A percentile compares a stretch with the other conserved stretches of the same genome.
These are phyloP conservation scores for Mortierella sp. DNA, from an alignment of 371 early-diverging fungal species.

Conservation along the genomic window DNA sequence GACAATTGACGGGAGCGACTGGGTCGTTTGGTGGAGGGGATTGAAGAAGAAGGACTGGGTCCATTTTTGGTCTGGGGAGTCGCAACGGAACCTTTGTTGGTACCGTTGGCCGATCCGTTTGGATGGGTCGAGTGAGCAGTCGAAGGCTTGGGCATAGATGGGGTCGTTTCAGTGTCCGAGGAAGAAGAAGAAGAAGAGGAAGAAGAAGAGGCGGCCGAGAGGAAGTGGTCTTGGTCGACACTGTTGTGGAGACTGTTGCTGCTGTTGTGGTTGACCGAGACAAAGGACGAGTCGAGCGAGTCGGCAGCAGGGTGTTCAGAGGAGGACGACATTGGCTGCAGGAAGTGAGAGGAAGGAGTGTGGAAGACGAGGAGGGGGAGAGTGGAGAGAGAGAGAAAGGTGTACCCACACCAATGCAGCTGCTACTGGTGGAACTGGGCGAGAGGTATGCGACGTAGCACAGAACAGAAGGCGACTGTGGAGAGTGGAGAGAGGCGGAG, in stretches of 20 bases:
- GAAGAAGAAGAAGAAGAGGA: slow-evolving; percentile 26
- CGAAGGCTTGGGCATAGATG: slow-evolving; percentile 36
- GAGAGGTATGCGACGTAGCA: background rate
- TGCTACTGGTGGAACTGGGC: background rate
- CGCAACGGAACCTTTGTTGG: background rate
- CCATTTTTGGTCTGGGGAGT: background rate
- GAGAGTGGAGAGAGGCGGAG: background rate
- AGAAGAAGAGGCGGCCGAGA: slow-evolving; percentile 2
- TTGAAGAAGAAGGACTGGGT: no score
- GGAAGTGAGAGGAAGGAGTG: background rate
- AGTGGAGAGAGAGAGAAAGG: background rate
- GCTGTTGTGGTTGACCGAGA: slow-evolving; percentile 18
- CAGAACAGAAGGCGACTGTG: background rate
- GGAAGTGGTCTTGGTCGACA: no score
- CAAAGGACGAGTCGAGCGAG: slow-evolving; percentile 26
- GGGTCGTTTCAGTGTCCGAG: slow-evolving; percentile 26
- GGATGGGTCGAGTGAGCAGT: slow-evolving; percentile 1
- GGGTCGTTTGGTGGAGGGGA: no score
- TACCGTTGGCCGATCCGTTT: no score
- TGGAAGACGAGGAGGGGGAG: background rate
- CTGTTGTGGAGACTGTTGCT: no score
- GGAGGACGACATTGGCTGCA: background rate
- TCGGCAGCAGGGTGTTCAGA: background rate
- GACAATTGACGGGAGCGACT: background rate
- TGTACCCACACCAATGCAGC: no score